Conservation (phyloP, 2,329 filamentous ascomycete species). For the Furcasterigmium sp. region DNA sequence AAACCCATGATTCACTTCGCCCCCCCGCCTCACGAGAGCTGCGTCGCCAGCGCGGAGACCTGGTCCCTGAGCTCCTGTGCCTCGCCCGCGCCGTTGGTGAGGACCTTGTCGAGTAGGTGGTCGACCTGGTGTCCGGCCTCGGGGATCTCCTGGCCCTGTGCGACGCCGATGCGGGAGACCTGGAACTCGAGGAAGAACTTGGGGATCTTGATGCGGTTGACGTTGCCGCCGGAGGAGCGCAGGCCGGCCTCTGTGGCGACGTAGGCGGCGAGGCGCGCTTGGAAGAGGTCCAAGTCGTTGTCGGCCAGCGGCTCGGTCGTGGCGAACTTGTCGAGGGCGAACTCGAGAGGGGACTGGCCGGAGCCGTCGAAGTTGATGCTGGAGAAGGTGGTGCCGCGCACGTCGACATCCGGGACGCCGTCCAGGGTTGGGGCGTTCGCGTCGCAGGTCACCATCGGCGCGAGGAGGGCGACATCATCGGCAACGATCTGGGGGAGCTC, state of each 20-base stretch:
- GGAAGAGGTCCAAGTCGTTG: slow-evolving; percentile 45
- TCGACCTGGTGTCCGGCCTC: slow-evolving; percentile 48
- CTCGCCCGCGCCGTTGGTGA: slow-evolving; percentile 48
- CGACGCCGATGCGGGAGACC: slow-evolving; percentile 52
- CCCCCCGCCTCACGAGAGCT: slow-evolving; percentile 1
- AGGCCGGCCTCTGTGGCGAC: slow-evolving; percentile 55
- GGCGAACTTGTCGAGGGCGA: slow-evolving; percentile 48
- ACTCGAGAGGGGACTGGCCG: slow-evolving; percentile 41
- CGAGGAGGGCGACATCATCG: slow-evolving; percentile 34
- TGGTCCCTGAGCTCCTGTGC: slow-evolving; percentile 42
- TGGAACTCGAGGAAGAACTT: slow-evolving; percentile 60
- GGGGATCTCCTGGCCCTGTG: slow-evolving; percentile 48
- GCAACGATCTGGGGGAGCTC: slow-evolving; percentile 45
- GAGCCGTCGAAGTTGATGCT: slow-evolving; percentile 51
- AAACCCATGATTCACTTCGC: background rate
- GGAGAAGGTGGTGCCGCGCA: slow-evolving; percentile 44
- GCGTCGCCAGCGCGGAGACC: slow-evolving; percentile 33
- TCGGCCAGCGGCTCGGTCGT: slow-evolving; percentile 42
- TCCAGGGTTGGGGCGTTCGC: slow-evolving; percentile 39
- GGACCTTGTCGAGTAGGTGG: slow-evolving; percentile 52
- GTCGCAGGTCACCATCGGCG: slow-evolving; percentile 43
- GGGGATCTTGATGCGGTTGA: slow-evolving; percentile 51
- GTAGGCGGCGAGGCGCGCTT: slow-evolving; percentile 50
- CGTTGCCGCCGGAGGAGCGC: slow-evolving; percentile 43
- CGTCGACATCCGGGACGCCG: slow-evolving; percentile 51